Evolutionary conservation across 768 basidiomycete genomes (phyloP), one percentile per base, ranked within the genome.

Genomic region (Auriscalpium orientale): DNA sequence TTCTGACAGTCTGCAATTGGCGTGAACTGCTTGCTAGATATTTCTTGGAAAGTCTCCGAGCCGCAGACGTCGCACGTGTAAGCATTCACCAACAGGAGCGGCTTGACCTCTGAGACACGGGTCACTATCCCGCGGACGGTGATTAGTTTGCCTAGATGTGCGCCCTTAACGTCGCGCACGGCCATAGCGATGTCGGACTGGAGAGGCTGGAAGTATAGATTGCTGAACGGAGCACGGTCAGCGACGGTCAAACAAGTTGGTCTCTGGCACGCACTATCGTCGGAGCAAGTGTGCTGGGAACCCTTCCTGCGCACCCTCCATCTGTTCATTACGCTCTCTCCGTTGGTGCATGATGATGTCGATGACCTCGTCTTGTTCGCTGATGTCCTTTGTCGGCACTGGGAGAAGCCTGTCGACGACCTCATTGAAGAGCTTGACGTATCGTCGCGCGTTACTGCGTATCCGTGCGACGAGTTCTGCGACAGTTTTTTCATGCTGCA

Each of bases 51-150:
- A 33, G 94, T 95, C 70, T 99, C 97, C 45, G 93, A 91, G 46
- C 97, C 97, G 68, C 97, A 99, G 57, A 92, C 85, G 67, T 98
- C 97, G 73, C 97, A 98, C 0, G 93, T 95, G 71, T 98, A 99
- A 34, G 95, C 97, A 71, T 95, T 97, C 66, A 98, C 94, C 67
- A 91, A 87, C 13, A 99, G 81, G 16, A 98, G 83, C 10, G 97
- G 97, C 68, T 98, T 98, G 68, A 99, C 97, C 75, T 98, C 97
- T 3, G 95, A 98, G 4, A 99, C 94, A 59, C 97, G 93, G 34
- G 94, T 99, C 53, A 98, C 93, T 62, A 99, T 98, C 54, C 97
- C 97, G 44, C 95, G 90, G 60, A 95, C 91, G 36, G 93, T 98
- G 69, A 99, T 95, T 57, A 98, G 77, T 59, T 81, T 86, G 48